Conservation (phyloP, 2,329 filamentous ascomycete species). For the Cladosporium sp. region DNA sequence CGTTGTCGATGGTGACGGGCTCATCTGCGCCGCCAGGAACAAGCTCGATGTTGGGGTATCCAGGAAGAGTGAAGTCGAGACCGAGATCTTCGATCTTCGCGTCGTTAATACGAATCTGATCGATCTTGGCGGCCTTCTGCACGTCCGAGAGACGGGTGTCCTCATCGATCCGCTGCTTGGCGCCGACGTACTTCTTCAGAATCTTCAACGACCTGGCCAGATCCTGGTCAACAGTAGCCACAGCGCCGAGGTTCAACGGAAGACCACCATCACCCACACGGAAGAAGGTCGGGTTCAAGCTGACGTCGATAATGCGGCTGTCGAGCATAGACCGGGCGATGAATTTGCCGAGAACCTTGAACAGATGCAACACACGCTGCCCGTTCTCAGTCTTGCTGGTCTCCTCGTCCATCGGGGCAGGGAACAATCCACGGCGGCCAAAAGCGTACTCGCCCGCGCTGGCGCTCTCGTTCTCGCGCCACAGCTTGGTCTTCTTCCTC, state of each 20-base stretch:
- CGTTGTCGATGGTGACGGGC: conserved; percentile 80
- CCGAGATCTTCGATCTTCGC: conserved; percentile 78
- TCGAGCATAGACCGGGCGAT: conserved; percentile 97
- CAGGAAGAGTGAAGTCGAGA: conserved; percentile 90
- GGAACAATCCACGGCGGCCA: conserved; percentile 79
- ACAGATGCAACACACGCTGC: conserved; percentile 81
- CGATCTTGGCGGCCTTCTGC: conserved; percentile 65
- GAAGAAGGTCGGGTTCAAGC: conserved; percentile 97
- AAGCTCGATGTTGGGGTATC: conserved; percentile 81
- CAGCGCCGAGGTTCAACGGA: conserved; percentile 70
- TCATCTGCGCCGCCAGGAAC: conserved; percentile 66
- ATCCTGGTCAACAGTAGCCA: conserved; percentile 81
- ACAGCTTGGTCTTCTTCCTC: conserved; percentile 93
- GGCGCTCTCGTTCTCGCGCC: conserved; percentile 80
- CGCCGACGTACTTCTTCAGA: conserved; percentile 77
- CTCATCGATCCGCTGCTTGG: conserved; percentile 76
- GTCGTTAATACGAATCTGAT: conserved; percentile 66
- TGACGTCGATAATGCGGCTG: conserved; percentile 93
- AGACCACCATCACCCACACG: conserved; percentile 69
- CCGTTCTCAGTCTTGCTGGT: conserved; percentile 69
- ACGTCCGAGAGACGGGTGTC: conserved; percentile 58
- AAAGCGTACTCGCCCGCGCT: conserved; percentile 76
- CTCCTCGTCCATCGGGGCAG: conserved; percentile 77
- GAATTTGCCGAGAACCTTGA: conserved; percentile 93
- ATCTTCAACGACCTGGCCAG: conserved; percentile 79